A percentile compares a stretch with the other conserved stretches of the same genome.
Conservation (phyloP, 2,329 filamentous ascomycete genomes). For the Orbilia oligospora region DNA sequence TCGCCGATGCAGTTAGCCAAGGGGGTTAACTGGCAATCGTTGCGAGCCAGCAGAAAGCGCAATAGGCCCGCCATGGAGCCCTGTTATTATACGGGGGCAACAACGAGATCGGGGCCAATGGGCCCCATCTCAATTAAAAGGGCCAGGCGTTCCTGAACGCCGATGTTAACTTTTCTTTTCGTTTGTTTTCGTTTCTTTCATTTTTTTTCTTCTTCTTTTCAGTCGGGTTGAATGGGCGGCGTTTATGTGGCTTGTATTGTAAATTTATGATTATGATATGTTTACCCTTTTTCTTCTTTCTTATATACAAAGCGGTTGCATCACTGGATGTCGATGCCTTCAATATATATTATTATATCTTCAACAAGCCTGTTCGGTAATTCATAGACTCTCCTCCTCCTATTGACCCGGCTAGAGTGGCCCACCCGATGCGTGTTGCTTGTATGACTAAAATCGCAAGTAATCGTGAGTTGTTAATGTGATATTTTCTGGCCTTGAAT, state of each 20-base stretch:
- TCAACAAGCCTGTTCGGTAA: too few species aligned
- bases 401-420: background rate
- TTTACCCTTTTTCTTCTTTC: too few species aligned
- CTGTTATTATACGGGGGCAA: background rate
- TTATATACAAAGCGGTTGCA: too few species aligned
- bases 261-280: too few species aligned
- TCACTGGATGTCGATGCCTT: too few species aligned
- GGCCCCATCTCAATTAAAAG: background rate
- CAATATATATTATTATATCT: too few species aligned
- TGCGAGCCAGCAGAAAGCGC: background rate
- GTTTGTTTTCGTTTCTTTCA: background rate
- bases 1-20: conserved; percentile 4
- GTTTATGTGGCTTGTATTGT: too few species aligned
- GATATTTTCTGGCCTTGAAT: background rate
- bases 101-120: background rate
- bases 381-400: too few species aligned
- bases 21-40: conserved; percentile 10
- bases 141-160: background rate
- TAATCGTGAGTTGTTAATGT: conserved; percentile 10
- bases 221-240: too few species aligned
- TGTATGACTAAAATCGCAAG: background rate
- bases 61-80: background rate
- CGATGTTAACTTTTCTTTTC: background rate
- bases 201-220: too few species aligned
- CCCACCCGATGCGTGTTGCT: background rate